phyloP scores from a whole-genome alignment of 257 asterid species.

The Haberlea rhodopensis region DNA sequence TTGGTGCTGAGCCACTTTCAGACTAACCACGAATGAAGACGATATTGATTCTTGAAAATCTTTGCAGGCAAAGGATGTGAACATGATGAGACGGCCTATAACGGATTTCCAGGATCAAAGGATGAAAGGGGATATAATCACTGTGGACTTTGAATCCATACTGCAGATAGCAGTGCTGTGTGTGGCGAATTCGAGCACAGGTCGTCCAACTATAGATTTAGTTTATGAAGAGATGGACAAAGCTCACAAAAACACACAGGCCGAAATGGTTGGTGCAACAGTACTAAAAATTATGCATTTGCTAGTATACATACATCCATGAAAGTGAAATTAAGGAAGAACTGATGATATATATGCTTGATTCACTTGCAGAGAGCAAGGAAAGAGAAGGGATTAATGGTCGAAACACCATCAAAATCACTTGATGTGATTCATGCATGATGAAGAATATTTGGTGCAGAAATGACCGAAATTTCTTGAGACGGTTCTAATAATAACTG shows the following conservation, averaged over 20 bases:
- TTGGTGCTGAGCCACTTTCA: too few species aligned
- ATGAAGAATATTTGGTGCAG: not conserved
- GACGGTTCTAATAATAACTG: not conserved
- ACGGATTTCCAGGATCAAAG: conserved; percentile 62
- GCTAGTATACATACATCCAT: not conserved
- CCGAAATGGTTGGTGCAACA: conserved; percentile 37
- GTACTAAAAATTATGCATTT: not conserved
- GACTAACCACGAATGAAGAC: not conserved
- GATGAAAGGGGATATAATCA: conserved; percentile 47
- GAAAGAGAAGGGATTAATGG: conserved; percentile 31
- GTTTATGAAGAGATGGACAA: conserved; percentile 68
- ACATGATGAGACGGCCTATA: conserved; percentile 59
- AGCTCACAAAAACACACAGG: conserved; percentile 52
- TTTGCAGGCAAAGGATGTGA: conserved; percentile 85
- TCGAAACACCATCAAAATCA: conserved; percentile 39
- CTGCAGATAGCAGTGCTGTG: conserved; percentile 77
- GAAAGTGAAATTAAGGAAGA: not conserved
- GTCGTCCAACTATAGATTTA: conserved; percentile 68
- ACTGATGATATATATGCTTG: not conserved
- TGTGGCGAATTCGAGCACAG: conserved; percentile 68
- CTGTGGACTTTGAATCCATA: conserved; percentile 67
- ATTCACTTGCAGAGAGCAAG: conserved; percentile 29
- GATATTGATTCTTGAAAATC: conserved; percentile 20
- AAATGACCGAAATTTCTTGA: too few species aligned
- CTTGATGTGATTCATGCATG: conserved; percentile 34